Conservation (phyloP, 2,329 filamentous ascomycete genomes). For the Fonsecaea monophora region DNA sequence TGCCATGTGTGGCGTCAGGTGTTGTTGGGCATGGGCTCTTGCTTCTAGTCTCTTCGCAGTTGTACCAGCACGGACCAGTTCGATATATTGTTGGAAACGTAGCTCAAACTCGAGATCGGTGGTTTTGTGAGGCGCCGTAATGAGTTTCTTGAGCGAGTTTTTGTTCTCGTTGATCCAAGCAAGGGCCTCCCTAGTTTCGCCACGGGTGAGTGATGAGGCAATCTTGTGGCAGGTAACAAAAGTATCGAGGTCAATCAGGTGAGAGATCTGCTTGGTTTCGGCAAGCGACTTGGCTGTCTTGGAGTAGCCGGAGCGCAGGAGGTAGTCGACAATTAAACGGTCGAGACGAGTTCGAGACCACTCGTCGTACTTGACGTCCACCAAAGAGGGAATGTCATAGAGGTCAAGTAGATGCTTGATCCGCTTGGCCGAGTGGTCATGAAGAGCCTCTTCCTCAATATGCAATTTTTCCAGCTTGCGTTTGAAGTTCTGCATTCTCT, state of each 20-base stretch:
- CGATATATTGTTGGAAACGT: constrained; percentile 92
- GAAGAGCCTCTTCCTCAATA: constrained; percentile 78
- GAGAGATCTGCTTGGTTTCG: constrained; percentile 74
- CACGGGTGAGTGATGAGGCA: constrained; percentile 71
- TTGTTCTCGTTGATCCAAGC: constrained; percentile 94
- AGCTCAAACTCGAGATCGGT: constrained; percentile 87
- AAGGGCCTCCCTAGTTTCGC: constrained; percentile 78
- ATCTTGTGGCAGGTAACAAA: constrained; percentile 84
- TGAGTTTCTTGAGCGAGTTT: constrained; percentile 85
- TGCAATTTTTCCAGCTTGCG: constrained; percentile 80
- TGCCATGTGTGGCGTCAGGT: constrained; percentile 73
- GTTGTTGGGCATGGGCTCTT: constrained; percentile 80
- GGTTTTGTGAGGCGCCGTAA: constrained; percentile 31
- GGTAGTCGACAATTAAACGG: constrained; percentile 87
- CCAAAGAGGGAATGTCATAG: constrained; percentile 77
- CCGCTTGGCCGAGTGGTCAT: constrained; percentile 76
- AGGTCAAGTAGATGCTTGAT: constrained; percentile 82
- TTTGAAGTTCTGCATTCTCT: constrained; percentile 83
- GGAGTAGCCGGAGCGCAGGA: constrained; percentile 81
- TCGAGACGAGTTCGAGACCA: constrained; percentile 86
- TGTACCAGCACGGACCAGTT: constrained; percentile 75
- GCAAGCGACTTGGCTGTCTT: constrained; percentile 79
- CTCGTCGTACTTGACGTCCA: constrained; percentile 90
- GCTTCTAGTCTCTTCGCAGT: constrained; percentile 74
- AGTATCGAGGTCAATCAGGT: constrained; percentile 86